These are phyloP conservation scores for Puccinia triticina DNA, from an alignment of 1,284 basidiomycete species.

Conservation along the genomic window DNA sequence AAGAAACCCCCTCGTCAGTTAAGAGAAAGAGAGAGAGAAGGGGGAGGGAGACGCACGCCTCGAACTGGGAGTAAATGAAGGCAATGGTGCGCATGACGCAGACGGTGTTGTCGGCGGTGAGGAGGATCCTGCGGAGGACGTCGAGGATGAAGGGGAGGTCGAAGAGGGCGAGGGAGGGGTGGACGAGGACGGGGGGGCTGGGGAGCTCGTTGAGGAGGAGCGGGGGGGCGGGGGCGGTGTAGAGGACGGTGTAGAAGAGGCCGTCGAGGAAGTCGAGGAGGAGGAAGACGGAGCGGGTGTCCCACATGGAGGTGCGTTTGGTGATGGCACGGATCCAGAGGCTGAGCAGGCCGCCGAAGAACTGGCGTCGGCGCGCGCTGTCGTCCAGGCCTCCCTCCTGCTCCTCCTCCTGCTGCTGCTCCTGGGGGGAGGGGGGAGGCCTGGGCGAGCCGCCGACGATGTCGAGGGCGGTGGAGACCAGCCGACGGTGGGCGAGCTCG, in stretches of 20 bases:
- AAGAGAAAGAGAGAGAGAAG: too few species aligned
- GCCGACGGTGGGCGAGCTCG: slow-evolving; percentile 64
- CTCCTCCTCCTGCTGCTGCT: too few species aligned
- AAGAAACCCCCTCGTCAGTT: too few species aligned
- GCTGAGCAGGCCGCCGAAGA: slow-evolving; percentile 63
- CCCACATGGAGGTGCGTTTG: slow-evolving; percentile 64
- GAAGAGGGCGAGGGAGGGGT: slow-evolving; percentile 58
- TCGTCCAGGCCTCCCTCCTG: slow-evolving; percentile 2
- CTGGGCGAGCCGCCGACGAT: slow-evolving; percentile 59
- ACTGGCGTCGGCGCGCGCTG: slow-evolving; percentile 56
- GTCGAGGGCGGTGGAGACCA: slow-evolving; percentile 63
- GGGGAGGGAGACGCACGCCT: slow-evolving; percentile 57
- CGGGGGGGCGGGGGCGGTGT: slow-evolving; percentile 57
- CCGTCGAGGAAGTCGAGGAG: slow-evolving; percentile 57
- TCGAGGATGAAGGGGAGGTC: slow-evolving; percentile 63
- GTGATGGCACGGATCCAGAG: slow-evolving; percentile 63
- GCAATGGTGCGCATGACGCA: slow-evolving; percentile 64
- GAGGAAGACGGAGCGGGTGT: slow-evolving; percentile 64
- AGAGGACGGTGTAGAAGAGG: slow-evolving; percentile 57
- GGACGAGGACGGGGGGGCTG: slow-evolving; percentile 49
- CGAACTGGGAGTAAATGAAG: slow-evolving; percentile 65
- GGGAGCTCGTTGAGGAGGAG: slow-evolving; percentile 54
- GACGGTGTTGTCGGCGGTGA: slow-evolving; percentile 64
- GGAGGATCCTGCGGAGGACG: slow-evolving; percentile 62
- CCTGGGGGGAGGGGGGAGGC: too few species aligned